Percentiles rank a stretch among this genome's conserved stretches.
phyloP scores from a whole-genome alignment of 2,329 filamentous ascomycete genomes.

The Aspergillus ochraceus region DNA sequence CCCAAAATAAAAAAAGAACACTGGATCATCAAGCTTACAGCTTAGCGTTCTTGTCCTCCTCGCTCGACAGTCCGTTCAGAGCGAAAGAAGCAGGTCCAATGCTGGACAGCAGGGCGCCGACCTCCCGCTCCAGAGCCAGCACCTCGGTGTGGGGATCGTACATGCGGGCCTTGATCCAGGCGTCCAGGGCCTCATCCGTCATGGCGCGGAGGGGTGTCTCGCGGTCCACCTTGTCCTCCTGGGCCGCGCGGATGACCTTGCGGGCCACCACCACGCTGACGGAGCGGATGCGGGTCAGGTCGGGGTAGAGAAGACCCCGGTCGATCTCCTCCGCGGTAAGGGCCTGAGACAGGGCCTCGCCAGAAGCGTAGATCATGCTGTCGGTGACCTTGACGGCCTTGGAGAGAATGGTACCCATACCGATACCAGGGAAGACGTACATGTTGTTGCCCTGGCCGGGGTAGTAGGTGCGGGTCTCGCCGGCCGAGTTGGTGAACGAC shows the following conservation, averaged over 20 bases:
- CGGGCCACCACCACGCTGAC: slow-evolving; percentile 83
- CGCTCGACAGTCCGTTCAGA: slow-evolving; percentile 23
- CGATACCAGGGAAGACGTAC: slow-evolving; percentile 96
- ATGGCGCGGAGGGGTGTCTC: slow-evolving; percentile 46
- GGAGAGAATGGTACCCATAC: slow-evolving; percentile 86
- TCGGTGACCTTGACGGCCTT: slow-evolving; percentile 86
- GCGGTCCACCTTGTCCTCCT: slow-evolving; percentile 70
- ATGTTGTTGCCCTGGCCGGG: slow-evolving; percentile 78
- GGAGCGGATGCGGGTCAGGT: slow-evolving; percentile 86
- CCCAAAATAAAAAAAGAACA: slow-evolving; percentile 7
- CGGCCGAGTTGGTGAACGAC: slow-evolving; percentile 60
- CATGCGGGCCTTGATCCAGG: slow-evolving; percentile 51
- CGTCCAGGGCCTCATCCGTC: slow-evolving; percentile 44
- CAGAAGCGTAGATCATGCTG: slow-evolving; percentile 95
- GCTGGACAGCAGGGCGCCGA: slow-evolving; percentile 43
- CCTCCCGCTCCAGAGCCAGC: slow-evolving; percentile 47
- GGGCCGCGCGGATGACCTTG: slow-evolving; percentile 90
- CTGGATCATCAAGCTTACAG: slow-evolving; percentile 26
- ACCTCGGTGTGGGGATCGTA: slow-evolving; percentile 51
- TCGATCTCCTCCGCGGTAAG: slow-evolving; percentile 79
- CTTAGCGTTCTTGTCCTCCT: slow-evolving; percentile 35
- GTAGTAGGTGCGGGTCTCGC: slow-evolving; percentile 66
- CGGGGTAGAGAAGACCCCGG: slow-evolving; percentile 84
- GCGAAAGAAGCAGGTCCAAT: slow-evolving; percentile 26
- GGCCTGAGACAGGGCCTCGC: slow-evolving; percentile 73